A percentile compares a stretch with the other conserved stretches of the same genome.
Conservation (phyloP, 495 filamentous ascomycete species). For the Podospora comata region DNA sequence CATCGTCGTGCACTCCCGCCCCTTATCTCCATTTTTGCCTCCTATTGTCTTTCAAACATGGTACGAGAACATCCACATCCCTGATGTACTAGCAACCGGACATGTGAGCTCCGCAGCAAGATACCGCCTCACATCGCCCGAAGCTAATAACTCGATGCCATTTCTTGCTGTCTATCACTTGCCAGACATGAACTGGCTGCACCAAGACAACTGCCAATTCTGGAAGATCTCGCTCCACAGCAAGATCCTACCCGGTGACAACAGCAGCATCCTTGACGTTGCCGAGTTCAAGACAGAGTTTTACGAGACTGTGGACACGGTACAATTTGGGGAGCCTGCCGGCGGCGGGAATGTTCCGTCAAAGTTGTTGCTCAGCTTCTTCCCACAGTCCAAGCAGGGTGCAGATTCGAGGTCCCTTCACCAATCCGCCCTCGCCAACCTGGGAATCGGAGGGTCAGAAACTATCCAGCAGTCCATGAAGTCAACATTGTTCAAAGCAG, state of each 20-base stretch:
- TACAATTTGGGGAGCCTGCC: background rate
- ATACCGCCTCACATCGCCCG: constrained; percentile 9
- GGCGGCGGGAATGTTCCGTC: background rate
- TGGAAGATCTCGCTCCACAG: constrained; percentile 14
- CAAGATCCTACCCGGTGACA: constrained; percentile 1
- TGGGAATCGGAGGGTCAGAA: background rate
- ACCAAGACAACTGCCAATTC: constrained; percentile 3
- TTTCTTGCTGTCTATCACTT: constrained; percentile 31
- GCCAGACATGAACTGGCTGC: constrained; percentile 25
- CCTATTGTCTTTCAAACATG: constrained; percentile 24
- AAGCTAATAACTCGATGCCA: constrained; percentile 12
- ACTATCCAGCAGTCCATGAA: too few relatives aligned
- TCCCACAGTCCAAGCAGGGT: background rate
- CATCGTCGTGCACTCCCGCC: constrained; percentile 17
- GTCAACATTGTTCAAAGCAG: too few relatives aligned
- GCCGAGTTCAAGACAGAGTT: constrained; percentile 16
- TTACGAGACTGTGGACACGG: background rate
- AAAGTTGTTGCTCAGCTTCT: background rate
- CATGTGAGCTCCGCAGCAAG: constrained; percentile 22
- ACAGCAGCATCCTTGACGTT: constrained; percentile 16
- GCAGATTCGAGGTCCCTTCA: background rate
- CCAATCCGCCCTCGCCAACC: background rate
- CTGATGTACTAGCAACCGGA: constrained; percentile 26
- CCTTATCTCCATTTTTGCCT: constrained; percentile 16
- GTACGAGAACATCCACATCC: constrained; percentile 33